phyloP scores from a whole-genome alignment of 805 yeast genomes.

The Nakazawaea anatomiae region DNA sequence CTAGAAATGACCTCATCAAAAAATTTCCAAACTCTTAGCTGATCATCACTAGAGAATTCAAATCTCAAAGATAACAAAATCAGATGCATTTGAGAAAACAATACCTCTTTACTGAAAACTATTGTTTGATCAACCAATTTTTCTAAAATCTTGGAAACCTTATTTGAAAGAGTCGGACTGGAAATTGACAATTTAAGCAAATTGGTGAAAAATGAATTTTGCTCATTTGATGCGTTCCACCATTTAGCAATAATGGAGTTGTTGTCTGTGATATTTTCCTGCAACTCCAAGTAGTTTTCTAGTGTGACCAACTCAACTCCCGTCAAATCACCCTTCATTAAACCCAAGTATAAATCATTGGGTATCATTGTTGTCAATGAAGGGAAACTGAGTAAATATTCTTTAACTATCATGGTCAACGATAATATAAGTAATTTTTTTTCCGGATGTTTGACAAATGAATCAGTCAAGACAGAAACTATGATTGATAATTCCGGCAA shows the following conservation, averaged over 20 bases:
- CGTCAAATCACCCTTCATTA: slow-evolving; percentile 29
- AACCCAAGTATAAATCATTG: slow-evolving; percentile 27
- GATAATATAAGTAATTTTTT: slow-evolving; percentile 44
- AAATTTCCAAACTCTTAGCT: slow-evolving; percentile 47
- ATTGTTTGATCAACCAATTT: slow-evolving; percentile 47
- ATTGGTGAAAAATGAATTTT: slow-evolving; percentile 61
- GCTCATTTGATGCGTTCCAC: slow-evolving; percentile 58
- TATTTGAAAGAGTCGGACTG: neutral
- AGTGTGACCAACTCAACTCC: slow-evolving; percentile 54
- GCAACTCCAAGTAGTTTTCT: slow-evolving; percentile 57
- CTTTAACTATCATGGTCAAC: slow-evolving; percentile 35
- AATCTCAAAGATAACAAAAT: slow-evolving; percentile 43
- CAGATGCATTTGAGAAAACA: slow-evolving; percentile 50
- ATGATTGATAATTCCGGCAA: slow-evolving; percentile 50
- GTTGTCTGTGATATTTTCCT: slow-evolving; percentile 38
- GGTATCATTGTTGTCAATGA: slow-evolving; percentile 13
- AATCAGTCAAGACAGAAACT: slow-evolving; percentile 36
- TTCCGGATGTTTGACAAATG: slow-evolving; percentile 26
- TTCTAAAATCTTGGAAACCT: slow-evolving; percentile 35
- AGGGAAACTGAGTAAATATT: slow-evolving; percentile 33
- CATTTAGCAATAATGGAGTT: slow-evolving; percentile 40
- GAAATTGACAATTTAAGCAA: slow-evolving; percentile 44
- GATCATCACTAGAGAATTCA: slow-evolving; percentile 10
- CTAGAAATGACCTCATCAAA: slow-evolving; percentile 76
- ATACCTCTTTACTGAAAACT: slow-evolving; percentile 42